A percentile compares a stretch with the other conserved stretches of the same genome.
Conservation (phyloP, 352 stramenopile genomes). For the Thalassiosira livingstoniorum region DNA sequence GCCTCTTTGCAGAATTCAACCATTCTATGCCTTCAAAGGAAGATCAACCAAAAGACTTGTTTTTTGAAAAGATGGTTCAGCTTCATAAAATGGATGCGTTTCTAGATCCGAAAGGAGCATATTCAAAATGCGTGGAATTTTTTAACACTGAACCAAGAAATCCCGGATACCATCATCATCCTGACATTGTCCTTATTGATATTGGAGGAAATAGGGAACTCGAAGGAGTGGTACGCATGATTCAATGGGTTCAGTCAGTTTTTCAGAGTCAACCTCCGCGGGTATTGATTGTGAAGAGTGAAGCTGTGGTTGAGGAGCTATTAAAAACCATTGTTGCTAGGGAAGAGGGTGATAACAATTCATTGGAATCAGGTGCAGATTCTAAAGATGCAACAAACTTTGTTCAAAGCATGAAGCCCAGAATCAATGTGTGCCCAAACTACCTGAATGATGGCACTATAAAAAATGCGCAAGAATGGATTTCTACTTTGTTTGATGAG, state of each 20-base stretch:
- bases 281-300: conserved; percentile 81
- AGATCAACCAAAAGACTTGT: conserved; percentile 15
- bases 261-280: conserved; percentile 49
- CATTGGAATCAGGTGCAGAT: no score
- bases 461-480: conserved; percentile 65
- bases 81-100: conserved; percentile 70
- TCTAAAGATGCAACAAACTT: no score
- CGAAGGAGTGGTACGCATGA: conserved; percentile 69
- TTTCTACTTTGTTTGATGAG: conserved; percentile 32
- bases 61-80: conserved; percentile 37
- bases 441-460: conserved; percentile 42
- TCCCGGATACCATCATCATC: neutral
- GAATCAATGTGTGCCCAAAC: no score
- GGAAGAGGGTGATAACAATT: neutral
- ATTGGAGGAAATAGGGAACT: conserved; percentile 84
- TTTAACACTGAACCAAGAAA: neutral
- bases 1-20: conserved; percentile 32
- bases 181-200: conserved; percentile 77
- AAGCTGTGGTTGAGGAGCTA: conserved; percentile 65
- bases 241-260: conserved; percentile 69
- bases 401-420: no score
- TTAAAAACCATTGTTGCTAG: conserved; percentile 9
- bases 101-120: conserved; percentile 68
- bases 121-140: conserved; percentile 25
- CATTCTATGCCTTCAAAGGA: neutral